Evolutionary conservation across 306 rosid species (phyloP), one percentile per base, ranked within the genome.

Genomic region (Cucurbita moschata): DNA sequence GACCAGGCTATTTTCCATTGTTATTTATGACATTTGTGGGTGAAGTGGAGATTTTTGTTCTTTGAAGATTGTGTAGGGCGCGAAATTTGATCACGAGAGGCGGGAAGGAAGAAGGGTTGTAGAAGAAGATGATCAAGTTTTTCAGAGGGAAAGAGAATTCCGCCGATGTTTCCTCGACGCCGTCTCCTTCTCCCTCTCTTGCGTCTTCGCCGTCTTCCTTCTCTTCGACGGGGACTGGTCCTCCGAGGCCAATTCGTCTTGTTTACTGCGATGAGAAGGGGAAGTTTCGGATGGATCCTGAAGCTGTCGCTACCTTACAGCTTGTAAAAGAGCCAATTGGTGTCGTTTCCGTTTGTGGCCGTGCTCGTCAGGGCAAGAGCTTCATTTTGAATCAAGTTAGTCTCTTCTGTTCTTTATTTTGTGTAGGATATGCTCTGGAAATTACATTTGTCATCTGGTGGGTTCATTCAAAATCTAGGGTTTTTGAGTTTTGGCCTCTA

Each of bases 311-410:
- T 8, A 71, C 87, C 37, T 83, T 93, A 14, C 98, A 93, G 77
- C 97, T 90, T 8, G 97, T 93, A 2, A 93, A 93, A 83, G 98
- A 83, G 21, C 98, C 98, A 13, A 87, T 93, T 12, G 98, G 98
- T 0, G 88, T 93, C 6, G 97, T 93, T 70, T 87, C 98, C 53
- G 94, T 93, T 77, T 90, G 98, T 42, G 98, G 97, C 6, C 88
- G 97, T 6, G 97, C 97, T 77, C 97, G 98, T 60, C 96, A 90
- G 81, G 98, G 98, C 47, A 94, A 94, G 84, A 94, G 97, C 76
- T 94, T 77, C 68, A 89, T 94, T 38, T 76, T 94, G 11, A 94
- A 94, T 60, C 98, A 89, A 97, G 98, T 90, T 26, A 60, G 38
- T 39, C 38, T 7, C 56, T 26, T 58, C 40, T 16, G 57, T 6